phyloP scores from a whole-genome alignment of 305 asterid genomes.

The Petunia hybrid region DNA sequence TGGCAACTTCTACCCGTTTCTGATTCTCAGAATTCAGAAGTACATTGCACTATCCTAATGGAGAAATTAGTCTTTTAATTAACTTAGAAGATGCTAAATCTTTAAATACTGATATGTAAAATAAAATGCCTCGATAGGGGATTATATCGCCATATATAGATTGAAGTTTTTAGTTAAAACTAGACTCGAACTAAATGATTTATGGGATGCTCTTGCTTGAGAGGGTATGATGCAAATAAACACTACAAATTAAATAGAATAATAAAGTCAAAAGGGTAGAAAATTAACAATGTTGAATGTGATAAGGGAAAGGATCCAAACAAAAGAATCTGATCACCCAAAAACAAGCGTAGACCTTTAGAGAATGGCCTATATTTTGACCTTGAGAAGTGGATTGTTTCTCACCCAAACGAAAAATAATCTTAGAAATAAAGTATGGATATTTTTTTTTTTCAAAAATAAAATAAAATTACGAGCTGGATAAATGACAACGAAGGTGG shows the following conservation, averaged over 20 bases:
- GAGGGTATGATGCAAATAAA: not conserved
- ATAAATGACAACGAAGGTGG: not conserved
- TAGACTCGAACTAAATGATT: not conserved
- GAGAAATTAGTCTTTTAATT: not conserved
- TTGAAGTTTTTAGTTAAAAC: not conserved
- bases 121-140: not conserved
- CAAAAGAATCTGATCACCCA: conserved; percentile 21
- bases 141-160: not conserved
- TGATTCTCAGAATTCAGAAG: not conserved
- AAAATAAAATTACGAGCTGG: not conserved
- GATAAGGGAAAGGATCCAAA: conserved; percentile 23
- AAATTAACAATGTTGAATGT: conserved; percentile 22
- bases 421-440: not conserved
- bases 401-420: not conserved
- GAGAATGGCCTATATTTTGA: conserved; percentile 22
- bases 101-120: not conserved
- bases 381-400: not conserved
- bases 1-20: not conserved
- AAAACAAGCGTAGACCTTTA: conserved; percentile 21
- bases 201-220: conserved; percentile 12
- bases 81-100: not conserved
- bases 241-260: conserved; percentile 6
- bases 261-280: not conserved
- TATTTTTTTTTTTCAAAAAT: not conserved
- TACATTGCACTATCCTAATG: not conserved